Evolutionary conservation across 352 stramenopile species (phyloP).

Genomic region (Pythium folliculosum): DNA sequence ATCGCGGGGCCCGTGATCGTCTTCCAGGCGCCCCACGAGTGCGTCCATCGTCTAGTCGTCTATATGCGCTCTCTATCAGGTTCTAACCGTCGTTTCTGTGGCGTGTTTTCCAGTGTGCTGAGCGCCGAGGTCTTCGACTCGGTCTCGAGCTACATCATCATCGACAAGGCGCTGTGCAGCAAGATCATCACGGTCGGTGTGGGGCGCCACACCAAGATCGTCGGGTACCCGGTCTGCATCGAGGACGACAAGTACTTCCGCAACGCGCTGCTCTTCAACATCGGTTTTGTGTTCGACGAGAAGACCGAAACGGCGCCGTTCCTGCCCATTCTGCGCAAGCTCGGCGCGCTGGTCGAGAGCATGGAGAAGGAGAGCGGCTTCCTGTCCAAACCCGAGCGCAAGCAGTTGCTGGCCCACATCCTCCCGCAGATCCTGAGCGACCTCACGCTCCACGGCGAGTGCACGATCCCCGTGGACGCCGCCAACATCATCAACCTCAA

Average conservation of each 20-base stretch:
- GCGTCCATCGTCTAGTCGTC: constrained; percentile 8
- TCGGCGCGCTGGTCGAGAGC: constrained; percentile 75
- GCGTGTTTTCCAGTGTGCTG: constrained; percentile 48
- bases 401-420: constrained; percentile 63
- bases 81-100: background rate
- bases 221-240: constrained; percentile 87
- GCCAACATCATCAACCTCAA: constrained; percentile 90
- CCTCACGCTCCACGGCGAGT: constrained; percentile 73
- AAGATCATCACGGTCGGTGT: constrained; percentile 87
- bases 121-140: constrained; percentile 86
- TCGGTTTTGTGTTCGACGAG: constrained; percentile 88
- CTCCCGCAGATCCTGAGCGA: constrained; percentile 73
- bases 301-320: constrained; percentile 74
- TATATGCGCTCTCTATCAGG: background rate
- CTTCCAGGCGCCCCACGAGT: constrained; percentile 86
- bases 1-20: constrained; percentile 87
- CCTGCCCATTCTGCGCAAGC: constrained; percentile 82
- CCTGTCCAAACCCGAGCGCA: constrained; percentile 64
- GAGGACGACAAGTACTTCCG: constrained; percentile 91
- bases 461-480: constrained; percentile 79
- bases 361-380: constrained; percentile 91
- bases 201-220: constrained; percentile 79
- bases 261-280: constrained; percentile 89
- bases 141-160: constrained; percentile 89
- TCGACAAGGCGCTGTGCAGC: constrained; percentile 84